Base-by-base conservation (phyloP, 73 alveolate species). In the Tetrahymena malaccensis region DNA sequence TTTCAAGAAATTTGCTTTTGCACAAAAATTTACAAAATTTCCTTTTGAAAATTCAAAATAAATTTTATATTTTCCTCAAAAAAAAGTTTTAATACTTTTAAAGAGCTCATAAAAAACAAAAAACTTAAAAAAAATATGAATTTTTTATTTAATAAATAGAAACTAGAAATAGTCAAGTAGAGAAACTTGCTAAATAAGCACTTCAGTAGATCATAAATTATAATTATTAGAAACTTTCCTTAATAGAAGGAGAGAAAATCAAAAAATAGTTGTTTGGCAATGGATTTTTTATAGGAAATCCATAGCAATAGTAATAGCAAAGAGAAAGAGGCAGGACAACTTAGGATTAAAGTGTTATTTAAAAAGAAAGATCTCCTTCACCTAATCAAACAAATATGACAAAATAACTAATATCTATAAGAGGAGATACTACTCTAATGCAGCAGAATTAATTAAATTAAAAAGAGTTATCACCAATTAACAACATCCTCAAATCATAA, bases 121-220 rank as follows among this genome's bases (percentile, higher is more conserved):
- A 96, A 97, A 35, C 97, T 97, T 19, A 97, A 97, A 95, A 98
- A 97, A 25, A 58, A 97, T 21, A 94, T 97, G 1, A 97, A 97
- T 19, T 70, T n/a, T 50, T 50, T 19, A 19, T 50, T 50, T 5
- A 50, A 70, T 57, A 16, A 70, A 70, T 22, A 70, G 89, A 70
- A 70, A 70, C 89, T 31, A 70, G 89, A 31, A 70, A 70, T 70
- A n/a, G 89, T 70, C 31, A 70, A 33, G 89, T 70, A 27, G 89
- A 70, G 89, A 70, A 70, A 70, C 37, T 70, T 27, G 89, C 89
- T 2, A 70, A 70, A 70, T 70, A 70, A 70, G 34, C 89, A 22
- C 89, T 70, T 70, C 25, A 70, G 37, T 17, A 70, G 89, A 70
- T 70, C 34, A 70, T 70, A n/a, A 70, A 70, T 70, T 70, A 70